Evolutionary conservation across 805 yeast species (phyloP), one percentile per base, ranked within the genome.

Genomic region (Saturnispora silvae): DNA sequence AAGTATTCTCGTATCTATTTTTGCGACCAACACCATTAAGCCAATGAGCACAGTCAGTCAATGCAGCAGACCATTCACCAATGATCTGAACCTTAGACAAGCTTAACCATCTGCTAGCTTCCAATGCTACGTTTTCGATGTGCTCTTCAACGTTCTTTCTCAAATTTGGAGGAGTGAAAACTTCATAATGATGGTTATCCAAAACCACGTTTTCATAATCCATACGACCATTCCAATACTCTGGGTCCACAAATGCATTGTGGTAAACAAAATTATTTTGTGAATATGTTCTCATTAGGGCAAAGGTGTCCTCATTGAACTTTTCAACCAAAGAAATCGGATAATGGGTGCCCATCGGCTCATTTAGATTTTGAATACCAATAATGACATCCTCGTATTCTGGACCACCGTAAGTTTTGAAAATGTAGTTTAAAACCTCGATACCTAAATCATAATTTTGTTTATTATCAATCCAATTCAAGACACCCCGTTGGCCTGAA

Each of bases 141-240:
- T 82, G 94, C 28, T 73, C 71, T 42, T 76, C 81, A 37, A 82
- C 65, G 37, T 60, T 37, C 46, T 73, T 62, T 31, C 60, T 47
- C 39, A 85, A 64, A 60, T 80, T 78, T 22, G 63, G 72, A n/a
- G 66, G 54, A 31, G 74, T 65, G 58, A 87, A 87, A n/a, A 82
- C 92, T 63, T 84, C 94, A 64, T 87, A 87, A 54, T 81, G 80
- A 60, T 87, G 96, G 61, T 84, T 95, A 57, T 87, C 96, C 24
- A 86, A 58, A 15, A 82, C 75, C 36, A 83, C 79, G 50, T 78
- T 75, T 16, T n/a, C 22, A 24, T 11, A 44, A 15, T 35, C 33
- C 40, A 45, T 13, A 17, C 26, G 16, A 7, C 55, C 47, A 47
- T 76, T 64, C 80, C 80, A 79, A 51, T 65, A 69, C 0, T 73